Evolutionary conservation across 352 stramenopile species (phyloP).

Genomic region (Globisporangium mamillatum): DNA sequence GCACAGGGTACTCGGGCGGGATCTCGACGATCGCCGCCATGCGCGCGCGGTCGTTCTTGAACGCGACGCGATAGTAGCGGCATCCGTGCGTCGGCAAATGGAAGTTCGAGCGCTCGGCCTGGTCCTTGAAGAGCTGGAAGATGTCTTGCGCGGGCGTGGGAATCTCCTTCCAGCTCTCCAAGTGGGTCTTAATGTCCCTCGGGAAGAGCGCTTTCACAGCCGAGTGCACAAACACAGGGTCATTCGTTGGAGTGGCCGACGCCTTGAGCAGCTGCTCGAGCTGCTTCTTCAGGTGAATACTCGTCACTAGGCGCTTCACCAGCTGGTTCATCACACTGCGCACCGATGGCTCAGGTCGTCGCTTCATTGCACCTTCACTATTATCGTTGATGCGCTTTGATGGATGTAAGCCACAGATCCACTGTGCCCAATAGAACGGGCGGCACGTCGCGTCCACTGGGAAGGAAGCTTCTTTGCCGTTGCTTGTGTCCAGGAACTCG

Average conservation of each 20-base stretch:
- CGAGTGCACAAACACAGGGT: constrained; percentile 34
- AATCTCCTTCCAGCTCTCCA: constrained; percentile 55
- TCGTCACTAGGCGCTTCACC: constrained; percentile 46
- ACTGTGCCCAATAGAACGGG: constrained; percentile 75
- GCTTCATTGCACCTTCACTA: neutral
- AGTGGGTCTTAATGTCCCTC: constrained; percentile 37
- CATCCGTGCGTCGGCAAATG: constrained; percentile 33
- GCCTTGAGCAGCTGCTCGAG: constrained; percentile 37
- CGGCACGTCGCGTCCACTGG: constrained; percentile 33
- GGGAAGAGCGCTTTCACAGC: constrained; percentile 42
- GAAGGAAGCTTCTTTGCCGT: constrained; percentile 41
- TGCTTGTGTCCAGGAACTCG: constrained; percentile 29
- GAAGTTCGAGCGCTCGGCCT: constrained; percentile 20
- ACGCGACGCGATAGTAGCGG: constrained; percentile 49
- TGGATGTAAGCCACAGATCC: constrained; percentile 62
- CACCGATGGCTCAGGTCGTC: constrained; percentile 60
- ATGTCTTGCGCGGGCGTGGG: constrained; percentile 29
- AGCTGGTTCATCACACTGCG: constrained; percentile 65
- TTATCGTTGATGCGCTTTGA: constrained; percentile 34
- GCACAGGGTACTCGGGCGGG: constrained; percentile 60
- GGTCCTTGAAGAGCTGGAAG: constrained; percentile 44
- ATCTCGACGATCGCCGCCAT: constrained; percentile 59
- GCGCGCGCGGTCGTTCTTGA: constrained; percentile 40
- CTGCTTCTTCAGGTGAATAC: constrained; percentile 44
- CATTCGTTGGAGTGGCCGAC: constrained; percentile 2